Percentiles rank a stretch among this genome's conserved stretches.
These are phyloP conservation scores for Monosporascus sp. DNA, from an alignment of 2,329 filamentous ascomycete species.

Conservation along the genomic window DNA sequence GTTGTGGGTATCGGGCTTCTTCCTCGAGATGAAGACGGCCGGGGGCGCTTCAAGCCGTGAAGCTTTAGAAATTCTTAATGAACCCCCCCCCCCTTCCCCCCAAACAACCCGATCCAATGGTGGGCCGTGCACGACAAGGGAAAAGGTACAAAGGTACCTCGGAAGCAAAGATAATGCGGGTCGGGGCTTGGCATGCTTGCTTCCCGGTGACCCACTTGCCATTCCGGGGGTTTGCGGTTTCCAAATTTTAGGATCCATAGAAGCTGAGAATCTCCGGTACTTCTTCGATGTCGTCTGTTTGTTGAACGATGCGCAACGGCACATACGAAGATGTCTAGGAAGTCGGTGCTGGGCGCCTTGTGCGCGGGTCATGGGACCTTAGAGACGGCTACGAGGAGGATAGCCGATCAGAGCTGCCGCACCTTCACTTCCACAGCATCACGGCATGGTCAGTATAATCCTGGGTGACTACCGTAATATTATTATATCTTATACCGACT, in stretches of 20 bases:
- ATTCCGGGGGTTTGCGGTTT: background rate
- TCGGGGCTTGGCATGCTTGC: constrained; percentile 9
- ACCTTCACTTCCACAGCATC: constrained; percentile 23
- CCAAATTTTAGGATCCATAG: constrained; percentile 8
- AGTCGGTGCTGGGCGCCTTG: constrained; percentile 19
- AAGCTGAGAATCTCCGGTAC: background rate
- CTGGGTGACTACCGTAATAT: background rate
- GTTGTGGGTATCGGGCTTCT: constrained; percentile 4
- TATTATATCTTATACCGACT: background rate
- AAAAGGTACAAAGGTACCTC: background rate
- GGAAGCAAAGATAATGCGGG: constrained; percentile 14
- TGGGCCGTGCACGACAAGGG: background rate
- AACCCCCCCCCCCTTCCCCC: background rate
- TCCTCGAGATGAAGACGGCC: background rate
- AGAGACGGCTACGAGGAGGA: constrained; percentile 17
- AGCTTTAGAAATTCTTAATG: constrained; percentile 3
- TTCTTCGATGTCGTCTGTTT: background rate
- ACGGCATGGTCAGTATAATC: constrained; percentile 18
- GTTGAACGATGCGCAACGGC: constrained; percentile 1
- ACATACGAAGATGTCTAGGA: constrained; percentile 20
- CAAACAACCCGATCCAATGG: background rate
- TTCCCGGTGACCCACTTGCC: background rate
- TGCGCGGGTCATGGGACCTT: constrained; percentile 19
- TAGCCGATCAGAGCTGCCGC: constrained; percentile 10
- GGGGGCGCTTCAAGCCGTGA: background rate